Base-by-base conservation (phyloP, 257 asterid species). In the Ligustrum vulgare region DNA sequence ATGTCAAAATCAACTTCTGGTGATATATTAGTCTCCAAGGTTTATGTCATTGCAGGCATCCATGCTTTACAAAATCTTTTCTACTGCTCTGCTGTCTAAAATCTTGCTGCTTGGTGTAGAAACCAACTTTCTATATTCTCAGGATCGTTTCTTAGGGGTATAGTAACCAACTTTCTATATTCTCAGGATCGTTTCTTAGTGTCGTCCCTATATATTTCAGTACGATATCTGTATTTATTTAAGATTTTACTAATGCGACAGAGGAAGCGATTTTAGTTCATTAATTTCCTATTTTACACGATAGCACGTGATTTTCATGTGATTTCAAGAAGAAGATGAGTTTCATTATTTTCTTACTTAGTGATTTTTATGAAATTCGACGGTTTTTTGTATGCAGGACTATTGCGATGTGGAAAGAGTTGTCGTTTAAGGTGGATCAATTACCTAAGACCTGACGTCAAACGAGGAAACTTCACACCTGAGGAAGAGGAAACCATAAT, bases 341-440 rank as follows among this genome's bases (percentile, higher is more conserved):
- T 37, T 37, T 31, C 45, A 39, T 28, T 60, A 18, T 7, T 35
- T 62, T 16, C 67, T 15, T 12, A 13, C 36, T 13, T 16, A 1
- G 5, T 62, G 34, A 18, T 34, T 60, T 72, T 11, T 34, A 6
- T n/a, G 6, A 23, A 22, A n/a, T 5, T 71, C 8, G n/a, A 20
- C 23, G 28, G 45, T 11, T 45, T 33, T 23, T 74, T 25, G 16
- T 35, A 45, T 75, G 69, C 75, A 91, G 97, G 97, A 23, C 73
- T 91, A 39, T 60, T 77, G 81, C 76, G 96, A 67, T 88, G 97
- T 68, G 97, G 94, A 77, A 91, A 91, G 75, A 91, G 97, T 74
- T 91, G 94, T 45, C 90, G 97, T 12, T 63, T 91, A 86, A 87
- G 97, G 81, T 91, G 97, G 97, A 82, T 87, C 34, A 91, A 91